Base-by-base conservation (phyloP, 192 early-diverging fungal genomes). In the Coemansia sp. region DNA sequence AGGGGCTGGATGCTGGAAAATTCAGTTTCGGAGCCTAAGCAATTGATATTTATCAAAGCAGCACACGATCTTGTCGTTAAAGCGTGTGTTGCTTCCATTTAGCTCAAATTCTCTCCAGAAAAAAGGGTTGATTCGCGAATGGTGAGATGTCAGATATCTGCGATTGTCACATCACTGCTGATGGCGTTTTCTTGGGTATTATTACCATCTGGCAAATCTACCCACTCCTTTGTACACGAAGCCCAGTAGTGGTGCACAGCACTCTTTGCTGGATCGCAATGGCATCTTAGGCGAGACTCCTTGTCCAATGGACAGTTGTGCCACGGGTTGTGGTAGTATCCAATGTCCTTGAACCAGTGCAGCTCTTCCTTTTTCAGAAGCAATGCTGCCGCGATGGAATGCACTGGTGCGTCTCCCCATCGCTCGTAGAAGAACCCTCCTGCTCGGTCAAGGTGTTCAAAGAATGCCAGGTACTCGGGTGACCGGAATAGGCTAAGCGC, bases 361-460 rank as follows among this genome's bases (percentile, higher is more conserved):
- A 92, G 77, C 51, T 90, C 87, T 2, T 84, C 68, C 60, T 76
- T 74, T 15, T 62, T 69, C 62, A 90, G 75, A 62, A 87, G 60
- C 66, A 92, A 58, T 26, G 84, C 81, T 0, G 82, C 90, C 2
- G 81, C 86, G 57, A 92, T 84, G 5, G 88, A 80, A 63, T 92
- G 90, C 12, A 92, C 88, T 10, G 89, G 89, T 11, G 90, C 90
- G 68, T 91, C 90, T 9, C 90, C 90, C 87, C 87, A 90, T 35
- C 91, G 72, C 70, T 92, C 91, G 69, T 95, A 95, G 64, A 89
- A 95, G 81, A 95, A 94, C 16, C 94, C 93, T 41, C 94, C 93
- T 7, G 81, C 68, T 24, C 73, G 60, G 81, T 94, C 92, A 9
- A 95, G 73, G 65, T 88, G 84, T n/a, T 87, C 72, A 58, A 94